phyloP scores from a whole-genome alignment of 495 filamentous ascomycete genomes.

The Aspergillus homomorphus region DNA sequence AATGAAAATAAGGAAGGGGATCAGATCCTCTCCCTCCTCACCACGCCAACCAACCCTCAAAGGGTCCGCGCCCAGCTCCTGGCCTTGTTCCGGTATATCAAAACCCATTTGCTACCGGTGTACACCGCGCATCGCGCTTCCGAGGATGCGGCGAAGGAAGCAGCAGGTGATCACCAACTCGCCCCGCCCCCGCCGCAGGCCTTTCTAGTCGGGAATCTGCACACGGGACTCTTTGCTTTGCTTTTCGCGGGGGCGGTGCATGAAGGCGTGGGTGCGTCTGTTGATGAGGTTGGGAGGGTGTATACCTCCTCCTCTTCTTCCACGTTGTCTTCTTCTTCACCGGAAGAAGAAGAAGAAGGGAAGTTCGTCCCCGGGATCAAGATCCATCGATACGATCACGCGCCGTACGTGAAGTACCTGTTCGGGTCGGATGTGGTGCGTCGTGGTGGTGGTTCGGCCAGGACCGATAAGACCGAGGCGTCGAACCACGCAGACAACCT shows the following conservation, averaged over 20 bases:
- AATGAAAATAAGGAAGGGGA: too few relatives aligned
- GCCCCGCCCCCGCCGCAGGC: slow-evolving; percentile 15
- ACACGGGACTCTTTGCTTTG: slow-evolving; percentile 29
- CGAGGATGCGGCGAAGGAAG: not conserved
- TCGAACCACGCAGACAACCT: too few relatives aligned
- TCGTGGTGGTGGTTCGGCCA: not conserved
- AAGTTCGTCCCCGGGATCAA: slow-evolving; percentile 18
- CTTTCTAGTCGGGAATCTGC: slow-evolving; percentile 35
- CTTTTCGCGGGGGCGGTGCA: slow-evolving; percentile 7
- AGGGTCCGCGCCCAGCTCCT: slow-evolving; percentile 24
- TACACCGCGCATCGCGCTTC: slow-evolving; percentile 20
- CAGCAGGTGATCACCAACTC: slow-evolving; percentile 14
- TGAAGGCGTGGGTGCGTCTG: not conserved
- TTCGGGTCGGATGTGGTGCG: slow-evolving; percentile 21
- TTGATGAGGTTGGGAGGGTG: not conserved
- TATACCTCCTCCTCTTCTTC: too few relatives aligned
- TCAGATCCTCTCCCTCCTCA: not conserved
- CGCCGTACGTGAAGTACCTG: slow-evolving; percentile 36
- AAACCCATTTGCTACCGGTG: slow-evolving; percentile 21
- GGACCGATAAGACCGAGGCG: too few relatives aligned
- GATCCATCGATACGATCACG: slow-evolving; percentile 35
- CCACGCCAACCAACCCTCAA: not conserved
- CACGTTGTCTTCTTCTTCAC: not conserved
- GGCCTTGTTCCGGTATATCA: slow-evolving; percentile 27
- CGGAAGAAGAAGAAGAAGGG: not conserved